phyloP scores from a whole-genome alignment of 73 alveolate species.

The Urostyla sp. region DNA sequence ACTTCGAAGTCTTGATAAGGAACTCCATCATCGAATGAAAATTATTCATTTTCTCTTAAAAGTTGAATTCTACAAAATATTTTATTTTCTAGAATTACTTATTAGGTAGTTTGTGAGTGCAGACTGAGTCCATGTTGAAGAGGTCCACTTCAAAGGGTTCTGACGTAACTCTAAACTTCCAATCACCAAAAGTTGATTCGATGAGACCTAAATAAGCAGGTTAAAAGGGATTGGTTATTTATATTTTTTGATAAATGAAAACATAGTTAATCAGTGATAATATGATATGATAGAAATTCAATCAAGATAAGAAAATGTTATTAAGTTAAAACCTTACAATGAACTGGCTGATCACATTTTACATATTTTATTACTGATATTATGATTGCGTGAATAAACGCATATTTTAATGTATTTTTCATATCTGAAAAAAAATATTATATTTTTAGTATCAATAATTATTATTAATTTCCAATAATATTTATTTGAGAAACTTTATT shows the following conservation, averaged over 20 bases:
- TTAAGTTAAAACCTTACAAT: constrained; percentile 32
- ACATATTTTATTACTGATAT: constrained; percentile 3
- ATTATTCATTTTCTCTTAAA: constrained; percentile 6
- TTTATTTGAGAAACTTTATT: no score
- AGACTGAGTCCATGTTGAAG: constrained; percentile 21
- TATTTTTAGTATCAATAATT: no score
- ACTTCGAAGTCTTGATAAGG: no score
- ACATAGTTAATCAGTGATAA: no score
- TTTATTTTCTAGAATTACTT: no score
- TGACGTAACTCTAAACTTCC: constrained; percentile 30
- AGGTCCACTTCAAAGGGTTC: constrained; percentile 41
- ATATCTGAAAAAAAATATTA: no score
- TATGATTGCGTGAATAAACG: neutral
- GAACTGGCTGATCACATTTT: constrained; percentile 66
- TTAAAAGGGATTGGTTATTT: no score
- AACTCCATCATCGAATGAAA: constrained; percentile 45
- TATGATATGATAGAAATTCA: no score
- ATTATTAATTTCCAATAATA: no score
- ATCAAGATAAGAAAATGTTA: neutral
- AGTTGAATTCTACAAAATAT: constrained; percentile 19
- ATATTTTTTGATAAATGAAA: no score
- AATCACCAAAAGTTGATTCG: constrained; percentile 32
- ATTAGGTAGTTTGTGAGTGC: constrained; percentile 66
- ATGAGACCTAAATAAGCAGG: constrained; percentile 43
- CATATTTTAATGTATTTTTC: constrained; percentile 38